Conservation (phyloP, 805 yeast genomes). For the Candida caryicola region DNA sequence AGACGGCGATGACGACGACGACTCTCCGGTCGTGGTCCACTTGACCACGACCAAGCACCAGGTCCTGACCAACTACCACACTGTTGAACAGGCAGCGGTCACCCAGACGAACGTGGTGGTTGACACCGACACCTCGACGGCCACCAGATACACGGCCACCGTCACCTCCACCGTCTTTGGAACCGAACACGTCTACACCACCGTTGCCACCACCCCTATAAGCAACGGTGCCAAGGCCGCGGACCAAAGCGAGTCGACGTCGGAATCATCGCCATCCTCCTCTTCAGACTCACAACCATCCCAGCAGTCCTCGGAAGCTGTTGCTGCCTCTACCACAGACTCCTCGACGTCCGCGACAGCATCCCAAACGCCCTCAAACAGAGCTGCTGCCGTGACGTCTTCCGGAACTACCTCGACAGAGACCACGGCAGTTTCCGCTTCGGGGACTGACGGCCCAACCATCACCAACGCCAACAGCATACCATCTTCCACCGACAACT, state of each 20-base stretch:
- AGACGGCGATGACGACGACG: slow-evolving; percentile 18
- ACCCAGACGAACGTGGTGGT: slow-evolving; percentile 29
- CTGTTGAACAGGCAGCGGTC: slow-evolving; percentile 28
- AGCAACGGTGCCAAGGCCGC: slow-evolving; percentile 11
- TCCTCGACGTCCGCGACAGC: slow-evolving; percentile 4
- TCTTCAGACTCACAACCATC: slow-evolving; percentile 3
- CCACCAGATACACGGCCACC: slow-evolving; percentile 43
- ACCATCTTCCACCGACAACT: slow-evolving; percentile 23
- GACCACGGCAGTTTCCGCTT: slow-evolving; percentile 13
- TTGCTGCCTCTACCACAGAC: slow-evolving; percentile 4
- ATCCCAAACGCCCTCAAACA: slow-evolving; percentile 7
- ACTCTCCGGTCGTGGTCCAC: slow-evolving; percentile 29
- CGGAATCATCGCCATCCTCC: neutral
- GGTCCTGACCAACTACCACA: slow-evolving; percentile 30
- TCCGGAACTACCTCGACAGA: slow-evolving; percentile 13
- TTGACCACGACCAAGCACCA: slow-evolving; percentile 36
- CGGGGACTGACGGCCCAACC: slow-evolving; percentile 23
- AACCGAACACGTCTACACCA: slow-evolving; percentile 32
- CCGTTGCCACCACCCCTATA: slow-evolving; percentile 33
- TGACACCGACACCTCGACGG: slow-evolving; percentile 34
- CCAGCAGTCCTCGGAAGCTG: slow-evolving; percentile 2
- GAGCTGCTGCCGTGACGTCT: slow-evolving; percentile 14
- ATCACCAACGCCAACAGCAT: slow-evolving; percentile 23
- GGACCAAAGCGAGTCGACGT: slow-evolving; percentile 6
- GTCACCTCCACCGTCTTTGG: slow-evolving; percentile 43